Evolutionary conservation across 225 moss, liverwort and hornwort genomes (phyloP).

Genomic region (Asterella californica): DNA sequence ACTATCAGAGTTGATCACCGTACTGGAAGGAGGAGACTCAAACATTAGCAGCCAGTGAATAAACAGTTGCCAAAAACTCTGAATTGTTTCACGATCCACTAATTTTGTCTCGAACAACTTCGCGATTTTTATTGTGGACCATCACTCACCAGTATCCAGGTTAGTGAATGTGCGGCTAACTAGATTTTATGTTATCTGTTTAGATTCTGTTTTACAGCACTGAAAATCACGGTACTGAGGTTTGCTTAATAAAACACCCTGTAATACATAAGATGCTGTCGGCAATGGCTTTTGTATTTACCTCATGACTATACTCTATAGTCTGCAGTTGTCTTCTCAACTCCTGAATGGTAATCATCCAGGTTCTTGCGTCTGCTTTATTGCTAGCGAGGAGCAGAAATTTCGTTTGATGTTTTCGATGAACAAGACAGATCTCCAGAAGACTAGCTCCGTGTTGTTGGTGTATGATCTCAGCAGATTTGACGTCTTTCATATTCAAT

Average conservation of each 20-base stretch:
- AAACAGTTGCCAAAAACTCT: too few relatives aligned
- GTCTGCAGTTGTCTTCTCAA: background rate
- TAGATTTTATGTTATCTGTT: too few relatives aligned
- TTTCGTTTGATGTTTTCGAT: background rate
- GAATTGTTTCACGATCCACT: too few relatives aligned
- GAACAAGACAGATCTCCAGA: background rate
- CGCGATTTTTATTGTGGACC: too few relatives aligned
- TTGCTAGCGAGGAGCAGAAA: conserved; percentile 4
- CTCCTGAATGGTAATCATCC: background rate
- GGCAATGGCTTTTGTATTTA: background rate
- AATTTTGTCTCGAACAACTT: too few relatives aligned
- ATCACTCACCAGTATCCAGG: too few relatives aligned
- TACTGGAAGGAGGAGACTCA: too few relatives aligned
- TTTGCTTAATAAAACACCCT: background rate
- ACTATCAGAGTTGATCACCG: too few relatives aligned
- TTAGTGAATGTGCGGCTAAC: too few relatives aligned
- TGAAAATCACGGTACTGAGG: too few relatives aligned
- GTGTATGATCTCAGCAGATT: background rate
- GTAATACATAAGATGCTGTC: background rate
- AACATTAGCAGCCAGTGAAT: too few relatives aligned
- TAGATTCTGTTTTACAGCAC: too few relatives aligned
- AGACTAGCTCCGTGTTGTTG: background rate
- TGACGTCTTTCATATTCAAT: background rate
- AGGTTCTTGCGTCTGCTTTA: background rate
- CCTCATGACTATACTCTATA: background rate